A percentile compares a stretch with the other conserved stretches of the same genome.
Evolutionary conservation across 768 basidiomycete species (phyloP).

Genomic region (Boletus vermiculosoides): DNA sequence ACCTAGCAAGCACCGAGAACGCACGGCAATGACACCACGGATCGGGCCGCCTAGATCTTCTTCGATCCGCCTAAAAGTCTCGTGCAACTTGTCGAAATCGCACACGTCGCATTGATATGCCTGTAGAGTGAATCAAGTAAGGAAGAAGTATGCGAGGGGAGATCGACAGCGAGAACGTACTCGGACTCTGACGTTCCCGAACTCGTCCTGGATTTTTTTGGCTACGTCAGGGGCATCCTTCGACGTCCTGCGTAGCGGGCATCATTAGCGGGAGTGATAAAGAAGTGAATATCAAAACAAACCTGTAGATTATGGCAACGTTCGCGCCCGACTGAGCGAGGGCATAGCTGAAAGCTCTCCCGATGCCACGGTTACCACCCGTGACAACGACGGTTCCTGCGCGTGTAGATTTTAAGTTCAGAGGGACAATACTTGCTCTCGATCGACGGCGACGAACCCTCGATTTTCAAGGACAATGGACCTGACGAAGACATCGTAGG

Average conservation of each 20-base stretch:
- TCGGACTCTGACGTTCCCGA: conserved; percentile 42
- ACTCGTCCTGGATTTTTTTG: conserved; percentile 45
- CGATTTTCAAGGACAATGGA: conserved; percentile 23
- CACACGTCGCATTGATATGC: conserved; percentile 65
- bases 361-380: conserved; percentile 63
- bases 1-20: neutral
- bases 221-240: conserved; percentile 49
- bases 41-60: conserved; percentile 44
- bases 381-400: conserved; percentile 54
- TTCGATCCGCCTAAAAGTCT: conserved; percentile 49
- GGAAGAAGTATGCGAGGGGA: fast-evolving
- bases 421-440: no score
- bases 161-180: conserved; percentile 8
- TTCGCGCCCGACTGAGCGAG: conserved; percentile 54
- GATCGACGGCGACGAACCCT: conserved; percentile 22
- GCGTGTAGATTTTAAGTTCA: neutral
- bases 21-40: conserved; percentile 55
- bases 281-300: neutral
- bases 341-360: conserved; percentile 51
- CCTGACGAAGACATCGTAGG: conserved; percentile 11
- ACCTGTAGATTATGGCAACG: conserved; percentile 65
- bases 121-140: conserved; percentile 25
- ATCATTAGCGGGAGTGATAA: neutral
- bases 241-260: conserved; percentile 37
- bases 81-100: conserved; percentile 41